phyloP scores from a whole-genome alignment of 352 stramenopile species.

The Globisporangium irregulare region DNA sequence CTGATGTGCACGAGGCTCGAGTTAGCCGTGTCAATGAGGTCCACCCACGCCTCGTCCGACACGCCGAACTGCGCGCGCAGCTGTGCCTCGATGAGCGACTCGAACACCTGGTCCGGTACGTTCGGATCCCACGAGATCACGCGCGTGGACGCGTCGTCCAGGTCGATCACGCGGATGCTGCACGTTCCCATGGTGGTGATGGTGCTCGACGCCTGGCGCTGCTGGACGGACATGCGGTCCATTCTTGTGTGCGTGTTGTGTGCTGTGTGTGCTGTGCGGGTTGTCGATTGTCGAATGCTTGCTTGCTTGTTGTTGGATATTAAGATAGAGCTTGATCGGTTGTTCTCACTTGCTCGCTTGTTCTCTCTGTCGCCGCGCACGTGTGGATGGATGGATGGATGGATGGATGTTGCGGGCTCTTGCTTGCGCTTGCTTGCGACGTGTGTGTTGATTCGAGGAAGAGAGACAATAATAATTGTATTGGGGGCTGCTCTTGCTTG shows the following conservation, averaged over 20 bases:
- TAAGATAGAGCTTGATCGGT: neutral
- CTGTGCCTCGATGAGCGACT: constrained; percentile 74
- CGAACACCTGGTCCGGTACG: constrained; percentile 80
- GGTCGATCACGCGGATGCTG: constrained; percentile 80
- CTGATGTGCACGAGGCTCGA: constrained; percentile 81
- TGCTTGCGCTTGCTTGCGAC: neutral
- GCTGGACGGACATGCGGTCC: constrained; percentile 3
- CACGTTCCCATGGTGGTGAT: constrained; percentile 19
- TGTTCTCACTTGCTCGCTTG: neutral
- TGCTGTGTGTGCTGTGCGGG: neutral
- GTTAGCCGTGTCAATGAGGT: constrained; percentile 82
- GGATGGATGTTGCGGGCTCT: neutral
- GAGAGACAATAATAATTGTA: neutral
- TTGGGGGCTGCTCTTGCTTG: neutral
- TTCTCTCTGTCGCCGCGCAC: neutral
- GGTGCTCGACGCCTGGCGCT: neutral
- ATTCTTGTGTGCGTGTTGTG: neutral
- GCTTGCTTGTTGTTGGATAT: constrained; percentile 3
- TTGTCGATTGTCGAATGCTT: neutral
- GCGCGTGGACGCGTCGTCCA: constrained; percentile 77
- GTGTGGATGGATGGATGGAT: neutral
- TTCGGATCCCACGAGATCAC: constrained; percentile 76
- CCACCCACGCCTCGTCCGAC: constrained; percentile 83
- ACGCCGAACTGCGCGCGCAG: constrained; percentile 74
- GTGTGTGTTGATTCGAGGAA: neutral